phyloP scores from a whole-genome alignment of 805 yeast genomes.

The Yamadazyma olivae region DNA sequence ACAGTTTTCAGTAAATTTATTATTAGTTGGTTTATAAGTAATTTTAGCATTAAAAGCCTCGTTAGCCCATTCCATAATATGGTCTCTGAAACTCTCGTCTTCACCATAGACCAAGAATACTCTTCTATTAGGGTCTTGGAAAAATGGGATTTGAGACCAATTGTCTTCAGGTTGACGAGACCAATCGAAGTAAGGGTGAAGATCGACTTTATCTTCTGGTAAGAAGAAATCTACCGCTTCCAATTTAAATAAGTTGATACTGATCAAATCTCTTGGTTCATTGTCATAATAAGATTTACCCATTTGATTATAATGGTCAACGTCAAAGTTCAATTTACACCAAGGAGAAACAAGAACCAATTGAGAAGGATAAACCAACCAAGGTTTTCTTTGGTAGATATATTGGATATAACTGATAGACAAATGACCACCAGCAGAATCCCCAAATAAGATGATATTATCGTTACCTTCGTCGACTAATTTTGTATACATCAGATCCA shows the following conservation, averaged over 20 bases:
- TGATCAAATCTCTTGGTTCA: slow-evolving; percentile 17
- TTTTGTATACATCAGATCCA: slow-evolving; percentile 21
- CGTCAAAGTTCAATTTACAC: slow-evolving; percentile 28
- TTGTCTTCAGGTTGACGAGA: slow-evolving; percentile 4
- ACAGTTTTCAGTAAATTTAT: slow-evolving; percentile 17
- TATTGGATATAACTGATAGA: slow-evolving; percentile 27
- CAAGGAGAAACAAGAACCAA: slow-evolving; percentile 36
- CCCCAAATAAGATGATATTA: slow-evolving; percentile 34
- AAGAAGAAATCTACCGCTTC: slow-evolving; percentile 3
- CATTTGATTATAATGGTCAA: slow-evolving; percentile 16
- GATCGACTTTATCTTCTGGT: slow-evolving; percentile 1
- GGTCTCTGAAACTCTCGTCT: slow-evolving; percentile 42
- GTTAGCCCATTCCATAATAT: slow-evolving; percentile 31
- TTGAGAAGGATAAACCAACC: slow-evolving; percentile 23
- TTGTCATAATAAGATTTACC: slow-evolving; percentile 37
- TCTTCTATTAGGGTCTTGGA: slow-evolving; percentile 17
- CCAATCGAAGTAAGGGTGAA: slow-evolving; percentile 13
- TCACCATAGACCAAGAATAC: slow-evolving; percentile 37
- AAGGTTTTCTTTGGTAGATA: slow-evolving; percentile 15
- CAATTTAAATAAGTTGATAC: slow-evolving; percentile 9
- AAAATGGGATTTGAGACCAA: slow-evolving; percentile 33
- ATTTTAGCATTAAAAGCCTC: slow-evolving; percentile 27
- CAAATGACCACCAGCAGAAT: slow-evolving; percentile 41
- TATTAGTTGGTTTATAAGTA: slow-evolving; percentile 5
- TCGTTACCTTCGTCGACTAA: slow-evolving; percentile 19